These are phyloP conservation scores for Phtheirospermum japonicum DNA, from an alignment of 257 asterid genomes.

Conservation along the genomic window DNA sequence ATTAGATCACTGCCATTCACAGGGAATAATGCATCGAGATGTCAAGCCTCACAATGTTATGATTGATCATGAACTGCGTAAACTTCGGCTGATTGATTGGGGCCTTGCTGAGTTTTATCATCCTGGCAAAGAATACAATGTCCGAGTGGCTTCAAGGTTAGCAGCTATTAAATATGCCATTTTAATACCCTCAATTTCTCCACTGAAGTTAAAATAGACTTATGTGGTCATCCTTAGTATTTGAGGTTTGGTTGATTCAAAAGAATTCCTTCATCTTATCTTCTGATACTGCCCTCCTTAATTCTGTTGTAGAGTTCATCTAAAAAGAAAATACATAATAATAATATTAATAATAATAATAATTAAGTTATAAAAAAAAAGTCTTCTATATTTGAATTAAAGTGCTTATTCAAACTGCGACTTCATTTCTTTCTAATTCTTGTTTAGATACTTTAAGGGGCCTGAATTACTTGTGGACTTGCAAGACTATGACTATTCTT, in stretches of 20 bases:
- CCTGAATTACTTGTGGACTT: conserved; percentile 41
- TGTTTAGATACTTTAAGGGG: conserved; percentile 39
- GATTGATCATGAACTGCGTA: conserved; percentile 42
- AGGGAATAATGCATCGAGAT: conserved; percentile 44
- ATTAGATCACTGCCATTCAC: conserved; percentile 40
- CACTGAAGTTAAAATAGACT: background rate
- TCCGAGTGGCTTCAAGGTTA: conserved; percentile 39
- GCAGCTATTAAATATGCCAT: background rate
- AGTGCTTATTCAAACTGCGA: conserved; percentile 1
- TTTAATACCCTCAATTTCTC: background rate
- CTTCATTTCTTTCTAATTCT: background rate
- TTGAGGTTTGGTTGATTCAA: background rate
- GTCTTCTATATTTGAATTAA: background rate
- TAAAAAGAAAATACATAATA: no score
- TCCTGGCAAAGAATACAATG: conserved; percentile 39
- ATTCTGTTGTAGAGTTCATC: background rate
- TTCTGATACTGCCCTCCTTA: background rate
- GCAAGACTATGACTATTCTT: conserved; percentile 48
- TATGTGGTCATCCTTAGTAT: background rate
- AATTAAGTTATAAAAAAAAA: no score
- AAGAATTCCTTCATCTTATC: background rate
- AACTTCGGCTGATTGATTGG: conserved; percentile 44
- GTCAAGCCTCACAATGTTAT: conserved; percentile 44
- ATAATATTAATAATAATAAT: no score
- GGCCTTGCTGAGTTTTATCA: conserved; percentile 45